Evolutionary conservation across 345 rosid species (phyloP).

Genomic region (Lenwebbia sp.): DNA sequence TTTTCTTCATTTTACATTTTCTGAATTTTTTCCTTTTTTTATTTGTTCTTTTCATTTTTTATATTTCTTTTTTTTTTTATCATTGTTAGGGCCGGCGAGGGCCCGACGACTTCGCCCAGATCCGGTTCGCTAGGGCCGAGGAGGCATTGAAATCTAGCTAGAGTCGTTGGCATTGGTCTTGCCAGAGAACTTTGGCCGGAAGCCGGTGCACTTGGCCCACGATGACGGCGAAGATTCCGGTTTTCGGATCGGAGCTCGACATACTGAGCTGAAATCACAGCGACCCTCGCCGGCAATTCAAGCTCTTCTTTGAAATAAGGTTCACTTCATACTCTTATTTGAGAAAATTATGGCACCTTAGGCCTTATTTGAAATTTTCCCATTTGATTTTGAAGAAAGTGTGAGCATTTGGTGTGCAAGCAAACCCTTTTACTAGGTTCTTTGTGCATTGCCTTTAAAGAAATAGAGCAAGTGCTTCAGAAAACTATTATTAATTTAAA

Average conservation of each 20-base stretch:
- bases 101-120: too few species aligned
- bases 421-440: background rate
- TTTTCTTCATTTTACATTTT: too few species aligned
- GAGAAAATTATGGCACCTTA: too few species aligned
- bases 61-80: background rate
- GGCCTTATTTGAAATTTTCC: too few species aligned
- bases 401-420: background rate
- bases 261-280: conserved; percentile 8
- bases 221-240: conserved; percentile 59
- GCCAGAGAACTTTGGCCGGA: conserved; percentile 89
- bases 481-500: background rate
- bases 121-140: conserved; percentile 9
- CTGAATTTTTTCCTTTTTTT: too few species aligned
- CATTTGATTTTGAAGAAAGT: background rate
- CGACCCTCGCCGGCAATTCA: too few species aligned
- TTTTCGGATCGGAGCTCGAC: conserved; percentile 62
- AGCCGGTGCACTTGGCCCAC: conserved; percentile 90
- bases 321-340: too few species aligned
- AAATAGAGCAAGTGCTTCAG: background rate
- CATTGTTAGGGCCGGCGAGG: background rate
- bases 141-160: conserved; percentile 46
- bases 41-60: too few species aligned
- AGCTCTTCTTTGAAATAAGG: too few species aligned
- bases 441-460: background rate
- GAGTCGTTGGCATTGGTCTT: conserved; percentile 70